phyloP scores from a whole-genome alignment of 2,329 filamentous ascomycete genomes.

The Davidsoniella eucalypti region DNA sequence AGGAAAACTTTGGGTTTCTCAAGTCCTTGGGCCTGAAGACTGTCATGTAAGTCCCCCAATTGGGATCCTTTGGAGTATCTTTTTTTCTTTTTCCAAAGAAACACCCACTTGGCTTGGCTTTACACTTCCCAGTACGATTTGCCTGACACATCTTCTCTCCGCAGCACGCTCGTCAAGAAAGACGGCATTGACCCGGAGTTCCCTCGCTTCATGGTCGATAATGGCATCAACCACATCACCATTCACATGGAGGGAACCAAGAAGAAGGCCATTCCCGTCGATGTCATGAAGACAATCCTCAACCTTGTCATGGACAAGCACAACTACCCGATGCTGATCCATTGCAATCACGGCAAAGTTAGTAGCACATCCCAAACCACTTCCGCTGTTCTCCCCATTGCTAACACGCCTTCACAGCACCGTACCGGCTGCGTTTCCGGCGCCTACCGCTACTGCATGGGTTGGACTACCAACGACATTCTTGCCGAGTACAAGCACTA shows the following conservation, averaged over 20 bases:
- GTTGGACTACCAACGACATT: conserved; percentile 45
- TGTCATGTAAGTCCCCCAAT: conserved; percentile 45
- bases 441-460: conserved; percentile 55
- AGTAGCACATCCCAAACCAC: conserved; percentile 12
- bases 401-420: conserved; percentile 33
- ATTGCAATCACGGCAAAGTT: conserved; percentile 84
- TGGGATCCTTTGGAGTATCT: not conserved
- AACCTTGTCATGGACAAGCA: conserved; percentile 51
- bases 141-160: not conserved
- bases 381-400: not conserved
- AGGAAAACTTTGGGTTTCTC: conserved; percentile 55
- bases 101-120: not conserved
- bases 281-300: conserved; percentile 55
- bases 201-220: conserved; percentile 43
- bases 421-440: conserved; percentile 82
- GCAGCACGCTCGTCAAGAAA: conserved; percentile 46
- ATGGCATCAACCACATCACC: conserved; percentile 54
- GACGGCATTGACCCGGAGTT: conserved; percentile 37
- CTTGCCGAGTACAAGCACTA: conserved; percentile 60
- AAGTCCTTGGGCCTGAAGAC: conserved; percentile 55
- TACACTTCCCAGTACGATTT: not conserved
- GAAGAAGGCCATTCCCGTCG: conserved; percentile 50
- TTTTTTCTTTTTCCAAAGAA: not conserved
- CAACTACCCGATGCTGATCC: conserved; percentile 69
- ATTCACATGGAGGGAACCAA: conserved; percentile 83